phyloP scores from a whole-genome alignment of 2,329 filamentous ascomycete species.

The Nemania diffusa region DNA sequence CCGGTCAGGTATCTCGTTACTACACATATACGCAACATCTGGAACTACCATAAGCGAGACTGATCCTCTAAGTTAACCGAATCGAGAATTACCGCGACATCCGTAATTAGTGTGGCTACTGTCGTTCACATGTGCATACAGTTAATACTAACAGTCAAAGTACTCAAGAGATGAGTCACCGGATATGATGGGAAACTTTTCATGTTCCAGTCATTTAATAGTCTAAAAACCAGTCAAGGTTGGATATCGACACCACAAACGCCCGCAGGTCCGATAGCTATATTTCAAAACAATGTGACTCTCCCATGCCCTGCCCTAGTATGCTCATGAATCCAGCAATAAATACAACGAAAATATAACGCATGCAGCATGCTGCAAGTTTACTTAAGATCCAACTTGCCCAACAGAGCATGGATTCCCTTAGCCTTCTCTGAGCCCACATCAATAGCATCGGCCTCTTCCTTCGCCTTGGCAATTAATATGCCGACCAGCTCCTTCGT shows the following conservation, averaged over 20 bases:
- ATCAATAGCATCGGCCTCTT: slow-evolving; percentile 72
- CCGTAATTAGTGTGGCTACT: no score
- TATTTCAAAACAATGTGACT: slow-evolving; percentile 3
- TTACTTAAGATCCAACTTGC: slow-evolving; percentile 65
- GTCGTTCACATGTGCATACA: no score
- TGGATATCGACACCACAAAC: slow-evolving; percentile 33
- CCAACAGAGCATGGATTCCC: slow-evolving; percentile 73
- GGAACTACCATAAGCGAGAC: no score
- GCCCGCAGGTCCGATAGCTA: slow-evolving; percentile 18
- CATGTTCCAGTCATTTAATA: slow-evolving; percentile 5
- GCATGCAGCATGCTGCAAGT: not conserved
- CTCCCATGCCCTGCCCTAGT: slow-evolving; percentile 6
- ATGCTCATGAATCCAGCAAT: slow-evolving; percentile 11
- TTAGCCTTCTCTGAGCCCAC: slow-evolving; percentile 64
- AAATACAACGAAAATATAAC: slow-evolving; percentile 6
- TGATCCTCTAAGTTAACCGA: no score
- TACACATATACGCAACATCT: no score
- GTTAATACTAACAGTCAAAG: no score
- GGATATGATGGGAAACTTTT: not conserved
- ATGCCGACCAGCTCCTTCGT: slow-evolving; percentile 74
- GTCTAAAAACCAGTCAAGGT: slow-evolving; percentile 15
- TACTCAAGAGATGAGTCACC: no score
- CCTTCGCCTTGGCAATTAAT: slow-evolving; percentile 72
- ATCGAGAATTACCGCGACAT: no score
- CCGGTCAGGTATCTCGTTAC: no score